Base-by-base conservation (phyloP, 352 stramenopile species). In the Globisporangium camurandrum region DNA sequence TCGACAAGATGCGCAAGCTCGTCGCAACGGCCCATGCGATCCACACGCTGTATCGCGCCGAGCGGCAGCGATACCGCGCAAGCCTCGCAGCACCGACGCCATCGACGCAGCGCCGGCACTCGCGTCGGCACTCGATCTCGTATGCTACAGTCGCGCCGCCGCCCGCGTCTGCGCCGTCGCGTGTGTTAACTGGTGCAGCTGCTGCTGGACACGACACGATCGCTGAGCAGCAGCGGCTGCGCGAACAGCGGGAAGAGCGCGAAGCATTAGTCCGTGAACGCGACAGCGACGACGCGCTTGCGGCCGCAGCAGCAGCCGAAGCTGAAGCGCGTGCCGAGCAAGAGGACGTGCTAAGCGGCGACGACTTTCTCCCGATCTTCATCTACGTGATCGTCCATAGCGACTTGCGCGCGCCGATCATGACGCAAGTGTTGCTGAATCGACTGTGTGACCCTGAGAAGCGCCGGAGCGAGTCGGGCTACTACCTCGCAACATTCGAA, bases 381-480 rank as follows among this genome's bases (percentile, higher is more conserved):
- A 86, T 93, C 67, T 91, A 91, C 67, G 79, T 93, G 56, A 86
- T 93, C 57, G 79, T 93, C 31, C 79, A 91, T 60, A 86, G 73
- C 54, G 68, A 88, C 20, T 59, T 93, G 30, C 63, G 72, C 37
- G 59, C 79, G 26, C 82, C 82, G 2, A 88, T 93, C 56, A 71
- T 89, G 52, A 88, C 80, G 17, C 75, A 91, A 57, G 75, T 88
- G 45, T 66, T 91, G 53, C 60, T 93, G 34, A 90, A 91, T 57
- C 78, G 75, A 23, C 69, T 93, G 24, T 89, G 82, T 48, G 82
- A 93, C 46, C 80, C 77, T 5, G 82, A 93, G 57, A 89, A 91
- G 62, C 77, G 82, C 11, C 75, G 75, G 22, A 90, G 80, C 41
- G 79, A 93, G 62, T 85, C 72, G n/a, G 82, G 82, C n/a, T 93